Evolutionary conservation across 1,284 basidiomycete genomes (phyloP).

Genomic region (Hemileccinum hortonii): DNA sequence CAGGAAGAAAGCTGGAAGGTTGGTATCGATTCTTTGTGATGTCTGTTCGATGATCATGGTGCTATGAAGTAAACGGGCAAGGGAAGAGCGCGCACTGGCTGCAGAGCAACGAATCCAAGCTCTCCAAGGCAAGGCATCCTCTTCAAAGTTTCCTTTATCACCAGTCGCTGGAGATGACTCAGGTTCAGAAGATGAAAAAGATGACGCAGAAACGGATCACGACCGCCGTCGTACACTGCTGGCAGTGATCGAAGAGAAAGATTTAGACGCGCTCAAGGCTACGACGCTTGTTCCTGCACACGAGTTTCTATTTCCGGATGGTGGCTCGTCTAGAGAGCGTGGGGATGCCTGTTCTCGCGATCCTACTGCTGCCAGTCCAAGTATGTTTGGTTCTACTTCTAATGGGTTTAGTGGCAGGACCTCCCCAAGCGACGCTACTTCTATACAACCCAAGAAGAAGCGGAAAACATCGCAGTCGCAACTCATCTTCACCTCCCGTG

Average conservation of each 20-base stretch:
- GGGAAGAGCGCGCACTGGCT: conserved; percentile 73
- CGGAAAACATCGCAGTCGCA: conserved; percentile 14
- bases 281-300: conserved; percentile 13
- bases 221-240: conserved; percentile 20
- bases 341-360: not conserved
- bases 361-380: not conserved
- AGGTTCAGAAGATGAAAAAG: conserved; percentile 17
- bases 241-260: conserved; percentile 24
- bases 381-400: not conserved
- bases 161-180: not conserved
- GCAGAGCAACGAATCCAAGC: conserved; percentile 57
- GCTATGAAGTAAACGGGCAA: conserved; percentile 62
- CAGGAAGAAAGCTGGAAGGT: conserved; percentile 71
- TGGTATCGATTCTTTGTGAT: conserved; percentile 11
- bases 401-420: not conserved
- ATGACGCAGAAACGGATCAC: conserved; percentile 21
- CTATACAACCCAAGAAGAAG: conserved; percentile 18
- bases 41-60: conserved; percentile 1
- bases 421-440: not conserved
- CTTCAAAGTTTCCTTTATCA: conserved; percentile 3
- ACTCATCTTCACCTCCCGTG: conserved; percentile 1
- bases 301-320: conserved; percentile 22
- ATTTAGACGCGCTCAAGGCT: conserved; percentile 25
- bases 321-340: not conserved
- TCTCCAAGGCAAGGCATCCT: conserved; percentile 33